Conservation (phyloP, 73 alveolate genomes). For the Diophrys appendiculata region DNA sequence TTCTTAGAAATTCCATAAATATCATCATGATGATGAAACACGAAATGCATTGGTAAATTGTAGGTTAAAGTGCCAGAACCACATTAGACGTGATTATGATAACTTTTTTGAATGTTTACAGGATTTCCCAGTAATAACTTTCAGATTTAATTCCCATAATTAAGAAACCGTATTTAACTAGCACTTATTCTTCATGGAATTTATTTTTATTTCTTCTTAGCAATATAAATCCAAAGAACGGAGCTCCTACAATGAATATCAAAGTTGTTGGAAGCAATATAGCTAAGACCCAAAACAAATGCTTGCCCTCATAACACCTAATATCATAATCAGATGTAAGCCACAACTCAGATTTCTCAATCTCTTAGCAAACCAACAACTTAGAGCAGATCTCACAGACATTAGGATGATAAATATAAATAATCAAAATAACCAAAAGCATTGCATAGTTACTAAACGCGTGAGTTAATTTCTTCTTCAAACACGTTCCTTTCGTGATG, state of each 20-base stretch:
- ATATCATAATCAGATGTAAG: neutral
- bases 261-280: neutral
- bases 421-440: neutral
- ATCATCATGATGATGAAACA: too few relatives aligned
- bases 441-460: neutral
- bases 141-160: constrained; percentile 1
- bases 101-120: constrained; percentile 3
- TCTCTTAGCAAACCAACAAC: neutral
- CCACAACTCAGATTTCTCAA: neutral
- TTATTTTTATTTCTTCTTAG: neutral
- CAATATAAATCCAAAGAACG: neutral
- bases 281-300: neutral
- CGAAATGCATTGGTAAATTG: too few relatives aligned
- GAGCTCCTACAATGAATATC: constrained; percentile 3
- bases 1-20: too few relatives aligned
- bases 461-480: neutral
- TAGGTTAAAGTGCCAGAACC: neutral
- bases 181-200: neutral
- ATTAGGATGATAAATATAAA: neutral
- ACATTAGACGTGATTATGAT: neutral
- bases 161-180: neutral
- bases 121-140: constrained; percentile 15
- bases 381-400: neutral
- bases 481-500: neutral
- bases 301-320: neutral